A percentile compares a stretch with the other conserved stretches of the same genome.
Conservation (phyloP, 192 early-diverging fungal genomes). For the Coemansia javaensis region DNA sequence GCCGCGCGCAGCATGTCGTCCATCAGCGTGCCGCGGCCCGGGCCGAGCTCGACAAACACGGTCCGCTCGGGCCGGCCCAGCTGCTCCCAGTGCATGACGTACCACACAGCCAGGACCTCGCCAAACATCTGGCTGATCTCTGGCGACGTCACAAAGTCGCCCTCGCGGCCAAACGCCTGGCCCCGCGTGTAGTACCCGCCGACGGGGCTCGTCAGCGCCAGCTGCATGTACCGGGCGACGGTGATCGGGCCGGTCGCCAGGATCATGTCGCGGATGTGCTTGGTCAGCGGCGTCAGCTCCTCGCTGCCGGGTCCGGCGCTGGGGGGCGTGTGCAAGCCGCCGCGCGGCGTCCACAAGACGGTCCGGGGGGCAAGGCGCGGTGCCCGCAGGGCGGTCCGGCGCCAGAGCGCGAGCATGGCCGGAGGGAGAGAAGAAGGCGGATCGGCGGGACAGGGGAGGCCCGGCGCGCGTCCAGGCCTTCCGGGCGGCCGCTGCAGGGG, state of each 20-base stretch:
- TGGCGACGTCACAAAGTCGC: conserved; percentile 95
- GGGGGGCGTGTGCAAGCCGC: too few relatives aligned
- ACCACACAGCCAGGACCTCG: conserved; percentile 89
- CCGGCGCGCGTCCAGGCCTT: too few relatives aligned
- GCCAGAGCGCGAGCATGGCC: too few relatives aligned
- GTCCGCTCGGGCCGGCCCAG: conserved; percentile 55
- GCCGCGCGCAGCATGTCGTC: conserved; percentile 81
- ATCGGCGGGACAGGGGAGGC: too few relatives aligned
- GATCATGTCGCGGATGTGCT: conserved; percentile 55
- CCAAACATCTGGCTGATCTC: conserved; percentile 99
- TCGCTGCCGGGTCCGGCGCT: conserved; percentile 36
- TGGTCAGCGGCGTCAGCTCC: conserved; percentile 52
- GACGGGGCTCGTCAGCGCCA: conserved; percentile 77
- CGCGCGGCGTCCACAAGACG: too few relatives aligned
- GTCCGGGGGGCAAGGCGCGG: too few relatives aligned
- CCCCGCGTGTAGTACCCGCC: conserved; percentile 93
- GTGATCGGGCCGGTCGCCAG: conserved; percentile 66
- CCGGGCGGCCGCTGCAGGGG: too few relatives aligned
- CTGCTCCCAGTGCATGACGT: conserved; percentile 73
- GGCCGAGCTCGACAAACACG: conserved; percentile 77
- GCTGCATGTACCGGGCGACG: conserved; percentile 82
- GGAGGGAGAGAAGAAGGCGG: too few relatives aligned
- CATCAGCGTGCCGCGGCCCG: conserved; percentile 93
- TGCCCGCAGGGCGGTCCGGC: too few relatives aligned
- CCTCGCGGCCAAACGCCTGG: conserved; percentile 83